These are phyloP conservation scores for Megacollybia marginata DNA, from an alignment of 768 basidiomycete species.

Conservation along the genomic window DNA sequence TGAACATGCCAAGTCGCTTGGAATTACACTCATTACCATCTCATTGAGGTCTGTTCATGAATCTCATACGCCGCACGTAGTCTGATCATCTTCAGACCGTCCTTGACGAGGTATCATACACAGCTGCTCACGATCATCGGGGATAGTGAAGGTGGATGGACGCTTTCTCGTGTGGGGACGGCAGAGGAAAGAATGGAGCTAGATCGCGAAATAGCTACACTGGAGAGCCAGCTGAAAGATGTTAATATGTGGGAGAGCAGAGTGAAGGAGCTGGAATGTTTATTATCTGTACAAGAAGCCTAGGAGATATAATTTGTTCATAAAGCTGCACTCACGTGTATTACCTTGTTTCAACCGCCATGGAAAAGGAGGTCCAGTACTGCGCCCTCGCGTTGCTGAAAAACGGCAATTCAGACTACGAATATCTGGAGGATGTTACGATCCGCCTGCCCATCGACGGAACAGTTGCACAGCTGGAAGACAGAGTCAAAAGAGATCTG, in stretches of 20 bases:
- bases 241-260: slow-evolving; percentile 69
- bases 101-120: slow-evolving; percentile 83
- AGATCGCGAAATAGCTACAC: slow-evolving; percentile 61
- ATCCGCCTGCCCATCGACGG: no score
- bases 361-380: no score
- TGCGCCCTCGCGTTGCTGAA: no score
- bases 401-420: no score
- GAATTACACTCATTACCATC: slow-evolving; percentile 90
- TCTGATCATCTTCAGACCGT: slow-evolving; percentile 43
- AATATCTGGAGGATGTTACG: no score
- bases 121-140: slow-evolving; percentile 76
- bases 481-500: no score
- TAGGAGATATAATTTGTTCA: slow-evolving; percentile 1
- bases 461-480: no score
- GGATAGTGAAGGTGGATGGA: slow-evolving; percentile 66
- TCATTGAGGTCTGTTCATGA: slow-evolving; percentile 58
- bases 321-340: no score
- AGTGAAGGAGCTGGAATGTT: slow-evolving; percentile 51
- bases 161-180: slow-evolving; percentile 61
- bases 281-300: slow-evolving; percentile 40
- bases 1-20: slow-evolving; percentile 80
- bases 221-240: slow-evolving; percentile 63
- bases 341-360: no score
- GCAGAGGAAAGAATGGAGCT: slow-evolving; percentile 69
- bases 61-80: neutral